Base-by-base conservation (phyloP, 805 yeast genomes). In the Barnettozyma botsteinii region DNA sequence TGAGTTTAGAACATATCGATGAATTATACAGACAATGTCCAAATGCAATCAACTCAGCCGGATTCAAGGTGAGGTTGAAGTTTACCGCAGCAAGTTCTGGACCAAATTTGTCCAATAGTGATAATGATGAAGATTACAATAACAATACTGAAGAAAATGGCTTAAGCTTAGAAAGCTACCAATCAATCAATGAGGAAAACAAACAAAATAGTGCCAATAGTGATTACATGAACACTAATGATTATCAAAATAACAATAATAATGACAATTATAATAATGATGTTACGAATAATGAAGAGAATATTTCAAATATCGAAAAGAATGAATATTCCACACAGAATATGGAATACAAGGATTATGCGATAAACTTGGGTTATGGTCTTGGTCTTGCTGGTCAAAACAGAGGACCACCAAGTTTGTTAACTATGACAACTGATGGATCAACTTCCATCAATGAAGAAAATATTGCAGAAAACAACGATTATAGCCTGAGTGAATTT, bases 1-100 rank as follows among this genome's bases (percentile, higher is more conserved):
- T 85, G 37, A 76, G 79, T 52, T 70, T 86, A 56, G 95, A 86
- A 61, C 87, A 86, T 50, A 80, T 86, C 38, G 89, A 86, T 63
- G 85, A 77, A 47, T 66, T 85, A 66, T 85, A 80, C 56, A 69
- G 72, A 37, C 67, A 69, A 26, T 79, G 89, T 50, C 62, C 71
- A 31, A 71, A 57, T 53, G 81, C 88, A 1, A 58, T 73, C 14
- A 59, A 59, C 10, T 79, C 86, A 0, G 47, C 61, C 11, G 56
- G 60, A 22, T 79, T 23, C 33, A 32, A 22, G 35, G 33, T 5
- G 20, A 23, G 6, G 4, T 10, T 24, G 15, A 33, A 17, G 22
- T 37, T 24, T 9, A 37, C 20, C 11, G 31, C 26, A 17, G n/a
- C n/a, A n/a, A n/a, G n/a, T n/a, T n/a, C n/a, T n/a, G n/a, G n/a